Base-by-base conservation (phyloP, 495 filamentous ascomycete species). In the Parathielavia appendiculata region DNA sequence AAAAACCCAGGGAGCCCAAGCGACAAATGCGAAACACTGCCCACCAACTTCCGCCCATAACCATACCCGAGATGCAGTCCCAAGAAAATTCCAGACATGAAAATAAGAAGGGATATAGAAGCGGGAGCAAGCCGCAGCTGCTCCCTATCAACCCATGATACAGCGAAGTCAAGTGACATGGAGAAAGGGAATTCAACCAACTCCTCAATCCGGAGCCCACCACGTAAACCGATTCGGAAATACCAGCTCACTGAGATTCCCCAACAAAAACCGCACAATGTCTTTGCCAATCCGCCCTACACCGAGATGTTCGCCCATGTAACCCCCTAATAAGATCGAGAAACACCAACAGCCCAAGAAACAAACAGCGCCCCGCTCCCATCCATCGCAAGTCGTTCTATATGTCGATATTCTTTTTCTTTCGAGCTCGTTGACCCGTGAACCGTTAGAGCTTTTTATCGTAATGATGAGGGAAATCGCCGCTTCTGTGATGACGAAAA, bases 371-470 rank as follows among this genome's bases (percentile, higher is more conserved):
- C 63, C 57, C 47, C 53, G 22, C 30, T 34, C 41, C 59, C 44
- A 14, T 23, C 47, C 63, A 38, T 51, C 64, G 40, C 44, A 57
- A 51, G 57, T 66, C 64, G 66, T 59, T 72, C 70, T 72, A 72
- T 71, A 72, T 66, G 64, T 66, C 63, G 62, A 62, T 63, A 51
- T 63, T 62, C 58, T 63, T 63, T 71, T 71, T 69, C 58, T 63
- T 64, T 61, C 64, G 65, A 68, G 69, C 65, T 72, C 70, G 69
- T 71, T 44, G 56, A 69, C 62, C 70, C 70, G 61, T 73, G 67
- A 66, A 69, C 69, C 68, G 63, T 71, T 59, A 70, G 63, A 62
- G 65, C 64, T 63, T 66, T 68, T 68, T 68, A 69, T 71, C 69
- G 59, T 68, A 43, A 55, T 26, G 51, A 55, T 62, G 59, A 30